These are phyloP conservation scores for Solanum peruvianum DNA, from an alignment of 257 asterid species.

Conservation along the genomic window DNA sequence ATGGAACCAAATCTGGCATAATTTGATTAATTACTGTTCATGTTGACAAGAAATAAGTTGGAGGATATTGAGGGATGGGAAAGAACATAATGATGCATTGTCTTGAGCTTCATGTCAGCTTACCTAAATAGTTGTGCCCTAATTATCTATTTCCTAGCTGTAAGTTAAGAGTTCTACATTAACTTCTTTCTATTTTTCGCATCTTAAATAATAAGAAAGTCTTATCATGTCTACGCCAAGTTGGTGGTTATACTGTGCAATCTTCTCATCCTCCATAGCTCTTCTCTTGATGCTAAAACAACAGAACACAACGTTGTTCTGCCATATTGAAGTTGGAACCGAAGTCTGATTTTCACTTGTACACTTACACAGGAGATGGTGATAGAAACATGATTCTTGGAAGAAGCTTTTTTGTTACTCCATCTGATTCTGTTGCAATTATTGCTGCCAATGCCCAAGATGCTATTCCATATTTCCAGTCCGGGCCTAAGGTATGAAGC, in stretches of 20 bases:
- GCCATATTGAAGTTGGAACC: neutral
- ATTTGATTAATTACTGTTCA: neutral
- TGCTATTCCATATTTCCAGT: slow-evolving; percentile 74
- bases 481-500: slow-evolving; percentile 65
- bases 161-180: neutral
- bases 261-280: neutral
- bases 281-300: neutral
- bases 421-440: slow-evolving; percentile 95
- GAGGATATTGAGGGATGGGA: neutral
- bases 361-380: slow-evolving; percentile 73
- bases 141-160: neutral
- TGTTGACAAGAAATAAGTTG: neutral
- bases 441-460: slow-evolving; percentile 94
- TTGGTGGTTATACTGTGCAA: neutral
- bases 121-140: neutral
- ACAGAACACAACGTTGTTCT: neutral
- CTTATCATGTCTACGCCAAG: neutral
- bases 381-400: slow-evolving; percentile 99
- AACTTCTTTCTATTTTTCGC: neutral
- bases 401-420: slow-evolving; percentile 78
- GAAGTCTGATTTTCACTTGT: neutral
- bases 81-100: neutral
- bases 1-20: neutral
- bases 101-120: neutral
- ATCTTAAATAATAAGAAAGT: neutral